Percentiles rank a stretch among this genome's conserved stretches.
Conservation (phyloP, 345 rosid species). For the Eucalyptus brandiana region DNA sequence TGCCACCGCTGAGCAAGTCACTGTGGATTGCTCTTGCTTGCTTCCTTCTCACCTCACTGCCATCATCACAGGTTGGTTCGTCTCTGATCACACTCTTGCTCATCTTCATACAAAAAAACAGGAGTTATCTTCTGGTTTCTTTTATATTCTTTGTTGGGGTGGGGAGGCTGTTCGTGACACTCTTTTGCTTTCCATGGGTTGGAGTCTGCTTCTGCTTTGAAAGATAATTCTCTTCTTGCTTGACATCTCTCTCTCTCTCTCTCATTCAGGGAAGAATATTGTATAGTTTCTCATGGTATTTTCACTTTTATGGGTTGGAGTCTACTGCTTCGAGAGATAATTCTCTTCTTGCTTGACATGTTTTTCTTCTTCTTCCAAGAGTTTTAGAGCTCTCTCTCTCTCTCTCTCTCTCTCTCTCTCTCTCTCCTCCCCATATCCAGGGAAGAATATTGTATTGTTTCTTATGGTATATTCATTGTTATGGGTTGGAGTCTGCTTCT, state of each 20-base stretch:
- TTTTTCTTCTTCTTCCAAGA: neutral
- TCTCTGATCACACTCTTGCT: neutral
- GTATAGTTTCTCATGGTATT: neutral
- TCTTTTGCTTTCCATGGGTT: neutral
- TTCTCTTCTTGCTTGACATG: neutral
- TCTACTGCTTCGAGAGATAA: neutral
- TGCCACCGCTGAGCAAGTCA: constrained; percentile 82
- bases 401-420: neutral
- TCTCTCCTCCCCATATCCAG: neutral
- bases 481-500: neutral
- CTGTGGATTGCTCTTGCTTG: constrained; percentile 7
- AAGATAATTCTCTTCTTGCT: neutral
- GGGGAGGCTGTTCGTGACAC: neutral
- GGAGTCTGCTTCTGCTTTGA: neutral
- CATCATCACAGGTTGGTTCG: constrained; percentile 42
- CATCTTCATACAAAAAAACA: neutral
- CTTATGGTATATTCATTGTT: neutral
- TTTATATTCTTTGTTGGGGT: neutral
- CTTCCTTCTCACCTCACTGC: constrained; percentile 38
- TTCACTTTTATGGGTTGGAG: neutral
- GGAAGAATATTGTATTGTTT: neutral
- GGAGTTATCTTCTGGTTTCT: neutral
- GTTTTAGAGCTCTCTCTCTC: neutral
- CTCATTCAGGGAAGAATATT: neutral
- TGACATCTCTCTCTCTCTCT: neutral